These are phyloP conservation scores for Echeveria elegans DNA, from an alignment of 164 flowering plant genomes.

Conservation along the genomic window DNA sequence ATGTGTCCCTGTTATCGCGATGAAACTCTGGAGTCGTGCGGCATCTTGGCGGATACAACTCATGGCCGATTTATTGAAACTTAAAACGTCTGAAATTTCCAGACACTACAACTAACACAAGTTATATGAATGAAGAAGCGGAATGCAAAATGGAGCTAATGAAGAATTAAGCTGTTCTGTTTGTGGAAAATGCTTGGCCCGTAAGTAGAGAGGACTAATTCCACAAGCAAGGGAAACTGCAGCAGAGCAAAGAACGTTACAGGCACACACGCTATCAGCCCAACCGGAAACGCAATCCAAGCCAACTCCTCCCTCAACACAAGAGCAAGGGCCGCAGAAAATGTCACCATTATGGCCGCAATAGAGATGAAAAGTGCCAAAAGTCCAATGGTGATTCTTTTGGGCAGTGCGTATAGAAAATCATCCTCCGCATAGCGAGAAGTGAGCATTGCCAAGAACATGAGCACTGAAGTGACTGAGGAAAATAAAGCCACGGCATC, in stretches of 20 bases:
- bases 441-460: constrained; percentile 12
- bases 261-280: neutral
- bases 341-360: constrained; percentile 10
- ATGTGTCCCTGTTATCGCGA: too few species aligned
- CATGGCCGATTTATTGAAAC: neutral
- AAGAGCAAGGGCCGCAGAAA: constrained; percentile 3
- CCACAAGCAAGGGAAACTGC: constrained; percentile 1
- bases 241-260: neutral
- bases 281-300: constrained; percentile 3
- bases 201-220: neutral
- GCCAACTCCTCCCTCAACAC: neutral
- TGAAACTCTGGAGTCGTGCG: too few species aligned
- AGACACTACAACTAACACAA: neutral
- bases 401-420: constrained; percentile 11
- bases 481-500: constrained; percentile 7
- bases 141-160: neutral
- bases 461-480: constrained; percentile 4
- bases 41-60: too few species aligned
- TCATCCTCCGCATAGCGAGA: constrained; percentile 14
- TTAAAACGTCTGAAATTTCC: neutral
- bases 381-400: constrained; percentile 4
- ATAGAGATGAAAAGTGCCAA: constrained; percentile 9
- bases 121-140: neutral
- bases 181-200: neutral
- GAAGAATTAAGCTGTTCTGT: neutral